A percentile compares a stretch with the other conserved stretches of the same genome.
phyloP scores from a whole-genome alignment of 306 rosid genomes.

The Adenanthera pavonina region DNA sequence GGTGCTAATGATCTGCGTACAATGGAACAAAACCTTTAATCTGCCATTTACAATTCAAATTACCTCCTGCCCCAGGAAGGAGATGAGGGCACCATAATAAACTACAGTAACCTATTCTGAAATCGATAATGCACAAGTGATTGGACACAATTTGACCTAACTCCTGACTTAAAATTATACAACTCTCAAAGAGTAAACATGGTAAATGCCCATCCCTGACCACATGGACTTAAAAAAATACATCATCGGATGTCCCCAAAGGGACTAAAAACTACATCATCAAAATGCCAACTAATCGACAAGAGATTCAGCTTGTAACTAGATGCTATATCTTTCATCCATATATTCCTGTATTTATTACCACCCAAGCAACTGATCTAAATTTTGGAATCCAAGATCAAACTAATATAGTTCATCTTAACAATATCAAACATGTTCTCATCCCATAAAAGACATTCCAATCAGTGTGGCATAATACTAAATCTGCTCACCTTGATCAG shows the following conservation, averaged over 20 bases:
- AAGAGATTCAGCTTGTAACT: constrained; percentile 12
- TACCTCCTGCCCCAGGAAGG: background rate
- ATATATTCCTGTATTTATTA: constrained; percentile 33
- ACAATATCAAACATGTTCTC: constrained; percentile 14
- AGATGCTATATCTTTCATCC: constrained; percentile 24
- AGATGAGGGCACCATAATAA: background rate
- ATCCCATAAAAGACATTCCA: constrained; percentile 32
- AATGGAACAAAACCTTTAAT: constrained; percentile 17
- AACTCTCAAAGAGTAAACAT: background rate
- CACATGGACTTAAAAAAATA: constrained; percentile 11
- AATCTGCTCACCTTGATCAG: constrained; percentile 45
- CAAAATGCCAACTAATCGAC: constrained; percentile 22
- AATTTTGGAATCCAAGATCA: constrained; percentile 27
- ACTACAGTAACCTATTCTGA: too few species aligned
- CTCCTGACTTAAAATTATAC: too few species aligned
- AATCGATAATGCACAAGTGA: too few species aligned
- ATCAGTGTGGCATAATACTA: constrained; percentile 23
- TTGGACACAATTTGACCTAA: too few species aligned
- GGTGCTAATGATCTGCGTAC: constrained; percentile 5
- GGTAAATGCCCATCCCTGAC: background rate
- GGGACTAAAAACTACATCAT: constrained; percentile 14
- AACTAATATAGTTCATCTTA: constrained; percentile 17
- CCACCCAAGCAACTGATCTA: constrained; percentile 24
- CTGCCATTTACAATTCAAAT: background rate
- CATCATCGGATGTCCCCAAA: background rate